Base-by-base conservation (phyloP, 768 basidiomycete species). In the Agrocybe praecox region DNA sequence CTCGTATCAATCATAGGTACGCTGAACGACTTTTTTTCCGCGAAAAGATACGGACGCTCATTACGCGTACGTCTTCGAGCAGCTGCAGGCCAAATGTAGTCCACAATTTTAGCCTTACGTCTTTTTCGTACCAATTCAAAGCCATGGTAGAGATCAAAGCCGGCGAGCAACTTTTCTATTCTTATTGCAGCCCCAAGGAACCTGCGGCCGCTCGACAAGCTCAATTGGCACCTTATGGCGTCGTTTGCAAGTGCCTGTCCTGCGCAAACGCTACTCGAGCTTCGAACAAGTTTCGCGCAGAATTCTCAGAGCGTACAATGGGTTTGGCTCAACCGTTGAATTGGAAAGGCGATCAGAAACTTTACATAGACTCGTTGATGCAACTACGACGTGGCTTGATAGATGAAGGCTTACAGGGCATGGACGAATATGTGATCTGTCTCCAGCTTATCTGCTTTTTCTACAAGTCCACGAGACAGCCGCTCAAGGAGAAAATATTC, bases 1-100 rank as follows among this genome's bases (percentile, higher is more conserved):
- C 56, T 58, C 70, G 74, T 19, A 62, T 75, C 43, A 77, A 76
- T 45, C 75, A 76, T 52, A 75, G 75, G 75, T 72, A 19, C 12
- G 51, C 32, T n/a, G 46, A 43, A 12, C 15, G 42, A 21, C 17
- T 34, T 18, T 14, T 11, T 58, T 21, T 32, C 23, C 21, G 26
- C 6, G 18, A 15, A 17, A 11, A 17, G 18, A 55, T 17, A 34
- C 1, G 53, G 15, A 22, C 11, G 10, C 23, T 24, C 18, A 50
- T 40, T 15, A n/a, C n/a, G n/a, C n/a, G n/a, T 40, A 3, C n/a
- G 12, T 10, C 22, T 32, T 29, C 12, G n/a, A 21, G 2, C 42
- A 73, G 72, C 51, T 72, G 72, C 52, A 61, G 62, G 43, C 65
- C 70, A 33, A 72, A 71, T 42, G 64, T 64, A 0, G 60, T 56